These are phyloP conservation scores for Rhynchospora pubera DNA, from an alignment of 176 grass and related monocot genomes.

Conservation along the genomic window DNA sequence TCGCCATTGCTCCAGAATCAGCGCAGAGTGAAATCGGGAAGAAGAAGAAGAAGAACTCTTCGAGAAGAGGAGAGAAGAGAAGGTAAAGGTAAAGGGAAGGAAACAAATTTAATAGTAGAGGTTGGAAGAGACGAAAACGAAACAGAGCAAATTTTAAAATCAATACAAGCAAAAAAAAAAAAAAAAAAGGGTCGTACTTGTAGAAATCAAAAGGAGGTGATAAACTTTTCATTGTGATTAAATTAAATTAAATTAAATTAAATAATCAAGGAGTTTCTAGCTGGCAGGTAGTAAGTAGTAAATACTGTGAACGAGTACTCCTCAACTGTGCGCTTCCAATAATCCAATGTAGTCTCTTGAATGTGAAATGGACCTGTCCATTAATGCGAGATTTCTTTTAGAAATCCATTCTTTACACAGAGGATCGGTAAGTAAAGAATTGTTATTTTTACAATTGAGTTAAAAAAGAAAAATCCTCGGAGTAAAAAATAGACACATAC, in stretches of 20 bases:
- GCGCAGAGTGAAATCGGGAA: not conserved
- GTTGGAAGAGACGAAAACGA: not conserved
- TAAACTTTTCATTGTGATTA: not conserved
- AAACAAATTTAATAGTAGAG: not conserved
- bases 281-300: not conserved
- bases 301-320: not conserved
- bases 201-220: not conserved
- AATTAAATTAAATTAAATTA: slow-evolving; percentile 1
- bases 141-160: not conserved
- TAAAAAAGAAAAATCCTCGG: no score
- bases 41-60: not conserved
- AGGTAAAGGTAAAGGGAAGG: not conserved
- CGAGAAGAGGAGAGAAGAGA: not conserved
- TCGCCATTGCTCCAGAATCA: slow-evolving; percentile 17
- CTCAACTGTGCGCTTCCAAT: not conserved
- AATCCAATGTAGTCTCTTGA: not conserved
- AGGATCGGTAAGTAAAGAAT: no score
- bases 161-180: not conserved
- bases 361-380: not conserved
- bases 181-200: not conserved
- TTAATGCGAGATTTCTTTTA: not conserved
- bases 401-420: not conserved
- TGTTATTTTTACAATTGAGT: no score
- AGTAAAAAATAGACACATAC: no score
- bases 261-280: not conserved